Percentiles rank a stretch among this genome's conserved stretches.
Conservation (phyloP, 1,284 basidiomycete species). For the Schizophyllum commune region DNA sequence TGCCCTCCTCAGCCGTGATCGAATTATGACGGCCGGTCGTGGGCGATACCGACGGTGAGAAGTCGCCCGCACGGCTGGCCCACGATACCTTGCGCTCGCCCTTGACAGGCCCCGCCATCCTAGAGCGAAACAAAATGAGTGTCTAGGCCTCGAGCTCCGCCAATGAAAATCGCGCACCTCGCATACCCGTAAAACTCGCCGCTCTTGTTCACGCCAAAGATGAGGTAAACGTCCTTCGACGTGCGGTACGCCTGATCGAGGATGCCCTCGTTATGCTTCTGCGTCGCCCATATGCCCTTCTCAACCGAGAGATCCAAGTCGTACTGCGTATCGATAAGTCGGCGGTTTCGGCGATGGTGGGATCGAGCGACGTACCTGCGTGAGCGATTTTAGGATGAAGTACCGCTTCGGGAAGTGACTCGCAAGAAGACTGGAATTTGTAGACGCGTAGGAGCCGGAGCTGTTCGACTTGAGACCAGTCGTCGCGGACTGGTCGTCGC, state of each 20-base stretch:
- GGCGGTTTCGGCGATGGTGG: background rate
- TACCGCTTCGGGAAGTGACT: constrained; percentile 80
- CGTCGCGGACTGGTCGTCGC: constrained; percentile 24
- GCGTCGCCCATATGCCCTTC: constrained; percentile 84
- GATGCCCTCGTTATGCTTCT: constrained; percentile 86
- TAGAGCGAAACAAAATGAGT: constrained; percentile 18
- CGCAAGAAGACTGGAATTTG: constrained; percentile 65
- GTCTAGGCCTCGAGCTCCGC: constrained; percentile 1
- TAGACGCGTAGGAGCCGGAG: constrained; percentile 61
- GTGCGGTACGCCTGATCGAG: constrained; percentile 89
- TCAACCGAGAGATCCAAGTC: constrained; percentile 85
- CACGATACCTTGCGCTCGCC: constrained; percentile 49
- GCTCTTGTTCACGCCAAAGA: constrained; percentile 90
- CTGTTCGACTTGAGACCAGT: constrained; percentile 36
- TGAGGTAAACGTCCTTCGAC: constrained; percentile 77
- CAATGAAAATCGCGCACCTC: constrained; percentile 33
- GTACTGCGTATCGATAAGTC: constrained; percentile 32
- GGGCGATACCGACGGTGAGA: constrained; percentile 15
- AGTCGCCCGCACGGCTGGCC: constrained; percentile 39
- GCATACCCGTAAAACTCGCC: constrained; percentile 89
- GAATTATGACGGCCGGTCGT: background rate
- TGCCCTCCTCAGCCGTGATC: constrained; percentile 3
- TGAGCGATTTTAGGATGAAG: constrained; percentile 89
- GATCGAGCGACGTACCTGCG: constrained; percentile 44
- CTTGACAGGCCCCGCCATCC: constrained; percentile 58